phyloP scores from a whole-genome alignment of 345 rosid genomes.

The Raphanus raphanistrum region DNA sequence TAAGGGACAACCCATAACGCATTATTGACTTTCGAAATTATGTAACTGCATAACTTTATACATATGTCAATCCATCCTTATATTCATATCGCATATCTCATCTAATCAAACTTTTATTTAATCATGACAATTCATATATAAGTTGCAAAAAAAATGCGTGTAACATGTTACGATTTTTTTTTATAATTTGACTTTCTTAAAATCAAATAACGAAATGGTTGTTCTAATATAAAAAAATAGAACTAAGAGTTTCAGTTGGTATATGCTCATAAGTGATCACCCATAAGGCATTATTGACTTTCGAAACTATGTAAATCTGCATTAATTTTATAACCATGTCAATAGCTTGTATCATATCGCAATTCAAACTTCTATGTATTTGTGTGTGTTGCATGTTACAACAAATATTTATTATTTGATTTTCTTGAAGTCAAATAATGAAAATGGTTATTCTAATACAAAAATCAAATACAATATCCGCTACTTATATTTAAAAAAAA shows the following conservation, averaged over 20 bases:
- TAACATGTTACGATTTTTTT: background rate
- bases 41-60: background rate
- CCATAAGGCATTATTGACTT: constrained; percentile 21
- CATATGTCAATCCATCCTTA: background rate
- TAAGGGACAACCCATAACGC: constrained; percentile 19
- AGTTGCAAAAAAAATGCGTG: background rate
- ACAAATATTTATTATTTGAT: background rate
- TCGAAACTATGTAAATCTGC: background rate
- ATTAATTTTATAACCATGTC: background rate
- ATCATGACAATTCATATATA: background rate
- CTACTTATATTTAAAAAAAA: background rate
- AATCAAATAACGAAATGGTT: background rate
- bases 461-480: background rate
- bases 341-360: background rate
- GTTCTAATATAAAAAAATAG: background rate
- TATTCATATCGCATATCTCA: background rate
- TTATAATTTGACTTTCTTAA: background rate
- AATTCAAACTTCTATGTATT: background rate
- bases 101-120: background rate
- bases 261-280: constrained; percentile 10
- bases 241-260: constrained; percentile 8
- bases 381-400: background rate
- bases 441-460: background rate
- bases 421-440: background rate
- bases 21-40: constrained; percentile 3